phyloP scores from a whole-genome alignment of 2,329 filamentous ascomycete species.

The Penicillium sp. region DNA sequence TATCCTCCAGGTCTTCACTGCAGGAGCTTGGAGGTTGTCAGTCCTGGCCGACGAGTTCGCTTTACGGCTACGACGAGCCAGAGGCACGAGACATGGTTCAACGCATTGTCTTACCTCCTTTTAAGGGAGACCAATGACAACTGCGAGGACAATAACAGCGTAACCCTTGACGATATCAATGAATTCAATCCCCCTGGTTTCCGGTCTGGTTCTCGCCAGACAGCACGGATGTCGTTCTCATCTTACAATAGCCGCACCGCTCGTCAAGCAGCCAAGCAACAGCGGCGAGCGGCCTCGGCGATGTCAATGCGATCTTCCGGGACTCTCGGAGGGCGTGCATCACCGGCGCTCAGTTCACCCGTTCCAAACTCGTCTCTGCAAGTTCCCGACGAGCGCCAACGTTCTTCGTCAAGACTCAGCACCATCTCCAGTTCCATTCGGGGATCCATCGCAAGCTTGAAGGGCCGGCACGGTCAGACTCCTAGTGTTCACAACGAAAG shows the following conservation, averaged over 20 bases:
- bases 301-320: slow-evolving; percentile 37
- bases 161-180: slow-evolving; percentile 60
- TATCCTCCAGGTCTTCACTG: slow-evolving; percentile 91
- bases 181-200: slow-evolving; percentile 84
- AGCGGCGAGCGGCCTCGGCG: slow-evolving; percentile 36
- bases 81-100: slow-evolving; percentile 98
- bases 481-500: slow-evolving; percentile 39
- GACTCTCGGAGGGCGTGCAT: slow-evolving; percentile 34
- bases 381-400: slow-evolving; percentile 36
- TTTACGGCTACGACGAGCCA: slow-evolving; percentile 93
- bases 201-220: slow-evolving; percentile 53
- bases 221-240: slow-evolving; percentile 63
- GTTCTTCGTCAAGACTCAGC: slow-evolving; percentile 47
- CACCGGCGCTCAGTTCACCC: slow-evolving; percentile 34
- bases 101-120: slow-evolving; percentile 88
- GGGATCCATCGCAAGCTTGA: slow-evolving; percentile 50
- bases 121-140: slow-evolving; percentile 64
- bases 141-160: slow-evolving; percentile 57
- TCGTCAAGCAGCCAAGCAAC: slow-evolving; percentile 60
- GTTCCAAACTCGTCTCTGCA: slow-evolving; percentile 33
- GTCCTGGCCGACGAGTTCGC: slow-evolving; percentile 83
- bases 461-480: slow-evolving; percentile 40
- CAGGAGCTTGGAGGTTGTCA: slow-evolving; percentile 87
- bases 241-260: slow-evolving; percentile 76
- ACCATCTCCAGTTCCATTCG: slow-evolving; percentile 48